Base-by-base conservation (phyloP, 164 flowering plant genomes). In the Macadamia tetraphylla region DNA sequence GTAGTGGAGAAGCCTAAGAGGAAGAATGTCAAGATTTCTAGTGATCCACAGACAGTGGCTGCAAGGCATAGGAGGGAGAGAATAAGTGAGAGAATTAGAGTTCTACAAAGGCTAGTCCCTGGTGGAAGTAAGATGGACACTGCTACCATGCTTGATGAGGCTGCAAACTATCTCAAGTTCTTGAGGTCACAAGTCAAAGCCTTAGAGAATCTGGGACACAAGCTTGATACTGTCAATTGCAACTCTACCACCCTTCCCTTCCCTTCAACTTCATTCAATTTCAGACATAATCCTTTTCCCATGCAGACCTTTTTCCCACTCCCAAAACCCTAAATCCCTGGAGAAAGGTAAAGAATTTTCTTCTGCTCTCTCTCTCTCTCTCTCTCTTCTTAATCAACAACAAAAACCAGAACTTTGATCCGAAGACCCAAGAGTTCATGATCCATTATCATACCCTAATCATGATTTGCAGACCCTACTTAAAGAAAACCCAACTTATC, bases 61-160 rank as follows among this genome's bases (percentile, higher is more conserved):
- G 99, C 99, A 58, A 83, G 99, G 80, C 90, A 89, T 62, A 79
- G 99, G 74, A 85, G 99, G 64, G 98, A 95, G 75, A 90, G 88
- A 72, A 88, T 95, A 51, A 90, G 99, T 67, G 97, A 95, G 60
- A 86, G 89, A 52, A 89, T 95, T 66, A 85, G 98, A 75, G 89
- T 88, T 72, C 70, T 95, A 84, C 98, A 92, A 61, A 83, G 77
- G 79, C 72, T 95, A 48, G 97, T 95, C 15, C 99, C 99, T 30
- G 97, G 99, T 51, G 99, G 97, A 14, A 83, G 67, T 75, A 95
- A 95, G 81, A 95, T 95, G 98, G 99, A 95, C 68, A 95, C 99
- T 48, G 99, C 99, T 49, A 84, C 98, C 30, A 95, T 95, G 98
- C 98, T 95, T 65, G 99, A 95, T 71, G 99, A 95, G 65, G 99